Evolutionary conservation across 164 flowering plant species (phyloP).

Genomic region (Liriodendron chinense): DNA sequence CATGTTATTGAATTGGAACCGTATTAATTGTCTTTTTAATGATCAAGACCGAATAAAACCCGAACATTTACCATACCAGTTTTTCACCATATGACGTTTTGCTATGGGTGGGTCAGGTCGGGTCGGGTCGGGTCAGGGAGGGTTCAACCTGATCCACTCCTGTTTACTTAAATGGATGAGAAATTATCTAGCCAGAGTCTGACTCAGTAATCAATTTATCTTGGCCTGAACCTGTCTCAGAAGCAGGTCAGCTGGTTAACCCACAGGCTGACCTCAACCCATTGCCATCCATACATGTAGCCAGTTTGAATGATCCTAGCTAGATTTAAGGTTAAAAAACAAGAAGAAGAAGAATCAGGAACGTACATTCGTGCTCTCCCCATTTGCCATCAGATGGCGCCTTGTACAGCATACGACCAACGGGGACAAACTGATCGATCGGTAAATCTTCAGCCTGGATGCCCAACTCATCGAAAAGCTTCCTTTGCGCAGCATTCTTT

Average conservation of each 20-base stretch:
- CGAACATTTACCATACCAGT: too few relatives aligned
- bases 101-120: too few relatives aligned
- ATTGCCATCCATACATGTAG: neutral
- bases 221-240: neutral
- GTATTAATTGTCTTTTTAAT: too few relatives aligned
- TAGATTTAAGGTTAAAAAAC: neutral
- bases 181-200: neutral
- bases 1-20: too few relatives aligned
- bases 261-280: too few relatives aligned
- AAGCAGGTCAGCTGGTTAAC: too few relatives aligned
- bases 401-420: conserved; percentile 91
- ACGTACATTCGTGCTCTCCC: conserved; percentile 97
- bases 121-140: too few relatives aligned
- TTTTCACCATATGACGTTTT: too few relatives aligned
- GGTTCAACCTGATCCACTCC: too few relatives aligned
- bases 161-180: too few relatives aligned
- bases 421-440: conserved; percentile 74
- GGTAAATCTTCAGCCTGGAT: conserved; percentile 88
- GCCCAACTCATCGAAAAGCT: conserved; percentile 93
- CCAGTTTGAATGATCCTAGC: neutral
- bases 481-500: conserved; percentile 96
- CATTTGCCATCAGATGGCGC: conserved; percentile 99
- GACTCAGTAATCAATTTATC: neutral
- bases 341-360: too few relatives aligned
- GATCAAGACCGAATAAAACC: too few relatives aligned